These are phyloP conservation scores for Pythium chondricola DNA, from an alignment of 352 stramenopile species.

Conservation along the genomic window DNA sequence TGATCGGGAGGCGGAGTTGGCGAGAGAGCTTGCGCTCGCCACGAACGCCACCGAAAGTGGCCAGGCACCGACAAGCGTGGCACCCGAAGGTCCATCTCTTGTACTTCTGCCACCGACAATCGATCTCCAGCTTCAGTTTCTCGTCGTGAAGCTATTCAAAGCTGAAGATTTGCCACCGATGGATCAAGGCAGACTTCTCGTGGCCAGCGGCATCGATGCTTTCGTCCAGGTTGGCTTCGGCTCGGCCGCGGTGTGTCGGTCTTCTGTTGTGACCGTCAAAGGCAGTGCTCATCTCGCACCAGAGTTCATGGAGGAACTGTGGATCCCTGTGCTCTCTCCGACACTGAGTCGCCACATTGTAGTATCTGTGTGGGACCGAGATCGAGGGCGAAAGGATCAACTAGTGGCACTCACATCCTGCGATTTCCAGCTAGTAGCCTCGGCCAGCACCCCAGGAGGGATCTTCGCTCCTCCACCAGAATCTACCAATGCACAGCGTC, in stretches of 20 bases:
- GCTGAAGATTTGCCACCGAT: conserved; percentile 81
- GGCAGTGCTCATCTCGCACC: conserved; percentile 35
- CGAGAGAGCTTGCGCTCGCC: conserved; percentile 34
- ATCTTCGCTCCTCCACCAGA: conserved; percentile 11
- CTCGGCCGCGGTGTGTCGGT: conserved; percentile 35
- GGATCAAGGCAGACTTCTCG: conserved; percentile 42
- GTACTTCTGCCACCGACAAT: conserved; percentile 71
- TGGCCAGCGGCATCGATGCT: conserved; percentile 72
- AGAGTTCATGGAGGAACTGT: conserved; percentile 78
- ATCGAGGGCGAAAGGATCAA: conserved; percentile 60
- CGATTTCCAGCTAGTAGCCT: conserved; percentile 65
- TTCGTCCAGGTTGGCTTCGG: conserved; percentile 74
- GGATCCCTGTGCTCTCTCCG: conserved; percentile 75
- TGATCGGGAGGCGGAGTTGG: conserved; percentile 61
- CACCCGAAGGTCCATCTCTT: conserved; percentile 28
- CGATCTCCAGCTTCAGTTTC: conserved; percentile 69
- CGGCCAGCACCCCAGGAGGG: conserved; percentile 19
- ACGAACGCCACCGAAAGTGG: neutral
- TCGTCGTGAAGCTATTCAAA: conserved; percentile 71
- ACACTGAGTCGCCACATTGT: conserved; percentile 68
- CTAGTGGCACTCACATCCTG: conserved; percentile 59
- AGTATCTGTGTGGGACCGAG: conserved; percentile 77
- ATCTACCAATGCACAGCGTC: conserved; percentile 1
- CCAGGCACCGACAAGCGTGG: neutral
- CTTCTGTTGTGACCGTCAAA: conserved; percentile 57